phyloP scores from a whole-genome alignment of 2,329 filamentous ascomycete genomes.

The Talaromyces rugulosus region DNA sequence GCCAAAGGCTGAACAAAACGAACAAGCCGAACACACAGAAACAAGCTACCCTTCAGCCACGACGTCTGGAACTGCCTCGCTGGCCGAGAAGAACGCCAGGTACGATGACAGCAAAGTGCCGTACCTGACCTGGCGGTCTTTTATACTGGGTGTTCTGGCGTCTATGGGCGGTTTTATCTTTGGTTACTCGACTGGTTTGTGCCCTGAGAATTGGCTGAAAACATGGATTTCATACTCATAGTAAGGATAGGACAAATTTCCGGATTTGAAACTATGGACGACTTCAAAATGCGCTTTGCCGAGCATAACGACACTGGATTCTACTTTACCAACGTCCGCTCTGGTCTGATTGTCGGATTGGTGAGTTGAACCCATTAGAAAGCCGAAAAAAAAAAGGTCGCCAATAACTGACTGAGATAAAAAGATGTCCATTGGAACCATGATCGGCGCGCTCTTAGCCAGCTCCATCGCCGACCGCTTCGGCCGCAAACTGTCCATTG shows the following conservation, averaged over 20 bases:
- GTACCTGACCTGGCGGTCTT: slow-evolving; percentile 40
- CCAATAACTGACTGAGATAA: slow-evolving; percentile 9
- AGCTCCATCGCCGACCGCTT: slow-evolving; percentile 43
- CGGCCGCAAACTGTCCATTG: slow-evolving; percentile 44
- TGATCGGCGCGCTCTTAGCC: slow-evolving; percentile 39
- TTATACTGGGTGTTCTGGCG: slow-evolving; percentile 42
- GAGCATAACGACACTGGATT: slow-evolving; percentile 24
- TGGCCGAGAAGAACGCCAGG: slow-evolving; percentile 29
- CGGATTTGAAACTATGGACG: slow-evolving; percentile 44
- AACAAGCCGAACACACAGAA: slow-evolving; percentile 29
- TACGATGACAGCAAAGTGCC: slow-evolving; percentile 41
- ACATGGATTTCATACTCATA: neutral
- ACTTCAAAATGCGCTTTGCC: slow-evolving; percentile 42
- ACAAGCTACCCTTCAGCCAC: slow-evolving; percentile 23
- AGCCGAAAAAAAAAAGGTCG: neutral
- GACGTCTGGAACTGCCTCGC: slow-evolving; percentile 27
- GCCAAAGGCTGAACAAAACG: slow-evolving; percentile 16
- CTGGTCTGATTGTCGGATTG: slow-evolving; percentile 43
- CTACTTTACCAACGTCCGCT: slow-evolving; percentile 41
- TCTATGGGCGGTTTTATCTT: slow-evolving; percentile 48
- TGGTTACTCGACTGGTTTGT: slow-evolving; percentile 40
- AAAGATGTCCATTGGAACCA: slow-evolving; percentile 43
- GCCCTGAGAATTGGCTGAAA: neutral
- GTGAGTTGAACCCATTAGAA: slow-evolving; percentile 22
- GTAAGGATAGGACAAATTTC: slow-evolving; percentile 36